phyloP scores from a whole-genome alignment of 352 stramenopile species.

The Phytopythium mirpurense region DNA sequence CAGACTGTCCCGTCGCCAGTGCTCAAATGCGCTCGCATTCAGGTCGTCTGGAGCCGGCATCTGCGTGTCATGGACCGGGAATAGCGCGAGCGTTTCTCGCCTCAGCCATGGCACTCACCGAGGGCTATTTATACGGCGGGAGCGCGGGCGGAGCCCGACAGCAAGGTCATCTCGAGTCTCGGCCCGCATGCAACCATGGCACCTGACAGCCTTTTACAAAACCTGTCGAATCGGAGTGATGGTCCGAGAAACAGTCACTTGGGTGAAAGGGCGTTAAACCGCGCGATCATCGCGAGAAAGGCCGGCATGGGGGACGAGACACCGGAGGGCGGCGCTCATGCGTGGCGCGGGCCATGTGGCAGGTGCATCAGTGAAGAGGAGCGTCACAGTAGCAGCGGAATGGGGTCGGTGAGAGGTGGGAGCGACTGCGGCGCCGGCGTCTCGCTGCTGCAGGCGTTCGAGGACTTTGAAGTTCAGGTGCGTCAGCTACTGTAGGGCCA shows the following conservation, averaged over 20 bases:
- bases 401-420: background rate
- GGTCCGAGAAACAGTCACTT: no score
- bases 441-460: constrained; percentile 41
- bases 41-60: background rate
- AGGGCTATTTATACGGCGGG: constrained; percentile 1
- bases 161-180: no score
- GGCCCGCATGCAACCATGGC: no score
- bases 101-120: no score
- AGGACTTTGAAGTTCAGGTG: constrained; percentile 48
- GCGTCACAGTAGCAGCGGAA: background rate
- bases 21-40: no score
- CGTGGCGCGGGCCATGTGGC: background rate
- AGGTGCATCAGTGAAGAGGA: constrained; percentile 2
- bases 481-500: constrained; percentile 2
- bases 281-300: background rate
- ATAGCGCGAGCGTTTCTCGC: constrained; percentile 1
- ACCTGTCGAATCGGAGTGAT: no score
- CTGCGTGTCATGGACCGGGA: background rate
- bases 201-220: no score
- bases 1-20: no score
- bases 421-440: constrained; percentile 6
- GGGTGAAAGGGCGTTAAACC: background rate
- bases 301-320: no score
- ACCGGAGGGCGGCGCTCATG: no score
- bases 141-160: no score